These are phyloP conservation scores for Fraxinus latifolia DNA, from an alignment of 305 asterid species.

Conservation along the genomic window DNA sequence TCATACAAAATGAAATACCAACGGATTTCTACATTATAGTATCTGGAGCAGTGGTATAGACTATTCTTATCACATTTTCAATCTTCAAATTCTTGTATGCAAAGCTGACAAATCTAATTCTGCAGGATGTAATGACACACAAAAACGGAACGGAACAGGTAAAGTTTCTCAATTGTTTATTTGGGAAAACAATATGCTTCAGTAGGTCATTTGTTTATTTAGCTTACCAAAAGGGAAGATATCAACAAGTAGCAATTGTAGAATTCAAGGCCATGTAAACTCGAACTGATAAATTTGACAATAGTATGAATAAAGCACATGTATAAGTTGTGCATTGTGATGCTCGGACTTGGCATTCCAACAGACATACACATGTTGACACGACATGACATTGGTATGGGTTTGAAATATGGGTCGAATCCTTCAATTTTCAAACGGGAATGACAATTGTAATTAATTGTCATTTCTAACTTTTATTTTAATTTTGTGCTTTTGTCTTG, in stretches of 20 bases:
- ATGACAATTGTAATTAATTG: neutral
- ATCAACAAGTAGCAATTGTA: neutral
- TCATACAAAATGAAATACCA: conserved; percentile 85
- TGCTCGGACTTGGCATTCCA: neutral
- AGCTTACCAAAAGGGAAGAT: neutral
- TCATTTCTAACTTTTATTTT: neutral
- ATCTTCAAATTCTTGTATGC: conserved; percentile 12
- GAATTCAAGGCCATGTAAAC: neutral
- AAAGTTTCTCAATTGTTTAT: conserved; percentile 7
- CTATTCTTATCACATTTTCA: conserved; percentile 13
- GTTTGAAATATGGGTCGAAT: neutral
- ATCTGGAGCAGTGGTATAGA: conserved; percentile 84
- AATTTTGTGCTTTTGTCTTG: neutral
- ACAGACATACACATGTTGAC: too few species aligned
- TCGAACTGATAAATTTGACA: neutral
- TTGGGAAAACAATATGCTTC: neutral
- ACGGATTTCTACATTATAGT: conserved; percentile 88
- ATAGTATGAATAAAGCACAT: neutral
- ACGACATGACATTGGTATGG: neutral
- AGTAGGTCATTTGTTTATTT: neutral
- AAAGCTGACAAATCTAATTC: conserved; percentile 32
- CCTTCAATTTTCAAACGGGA: neutral
- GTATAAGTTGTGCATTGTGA: neutral
- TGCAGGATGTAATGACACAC: conserved; percentile 72
- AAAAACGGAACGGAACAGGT: conserved; percentile 79